These are phyloP conservation scores for Sequoiadendron giganteum DNA, from an alignment of 75 land plant species.

Conservation along the genomic window DNA sequence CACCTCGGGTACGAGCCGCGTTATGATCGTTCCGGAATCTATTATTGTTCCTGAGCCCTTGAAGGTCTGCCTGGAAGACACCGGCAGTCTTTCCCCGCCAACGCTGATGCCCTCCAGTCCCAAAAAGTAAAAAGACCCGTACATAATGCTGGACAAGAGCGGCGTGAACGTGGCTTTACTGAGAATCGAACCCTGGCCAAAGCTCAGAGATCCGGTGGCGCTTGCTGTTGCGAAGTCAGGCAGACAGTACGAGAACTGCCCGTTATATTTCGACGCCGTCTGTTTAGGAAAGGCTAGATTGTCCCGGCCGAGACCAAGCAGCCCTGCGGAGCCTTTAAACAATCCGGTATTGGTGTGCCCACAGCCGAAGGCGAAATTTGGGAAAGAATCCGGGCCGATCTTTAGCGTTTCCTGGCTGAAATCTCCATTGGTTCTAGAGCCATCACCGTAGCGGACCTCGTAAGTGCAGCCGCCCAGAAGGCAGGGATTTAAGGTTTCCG, in stretches of 20 bases:
- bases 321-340: constrained; percentile 58
- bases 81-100: constrained; percentile 21
- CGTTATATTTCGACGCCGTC: constrained; percentile 25
- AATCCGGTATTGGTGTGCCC: constrained; percentile 64
- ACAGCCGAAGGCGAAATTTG: constrained; percentile 63
- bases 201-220: constrained; percentile 26
- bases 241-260: constrained; percentile 67
- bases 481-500: constrained; percentile 6
- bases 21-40: constrained; percentile 50
- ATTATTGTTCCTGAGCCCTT: constrained; percentile 29
- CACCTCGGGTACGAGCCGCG: constrained; percentile 26
- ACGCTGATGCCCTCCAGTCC: constrained; percentile 37
- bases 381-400: constrained; percentile 28
- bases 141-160: constrained; percentile 7
- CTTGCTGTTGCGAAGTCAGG: constrained; percentile 28
- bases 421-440: constrained; percentile 57
- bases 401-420: constrained; percentile 46
- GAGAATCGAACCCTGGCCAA: constrained; percentile 31
- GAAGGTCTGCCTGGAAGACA: constrained; percentile 2
- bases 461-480: constrained; percentile 25
- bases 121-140: constrained; percentile 29
- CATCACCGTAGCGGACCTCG: constrained; percentile 54
- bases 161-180: constrained; percentile 42
- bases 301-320: constrained; percentile 70
- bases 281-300: constrained; percentile 54